Percentiles rank a stretch among this genome's conserved stretches.
phyloP scores from a whole-genome alignment of 192 early-diverging fungal species.

The Coemansia furcata region DNA sequence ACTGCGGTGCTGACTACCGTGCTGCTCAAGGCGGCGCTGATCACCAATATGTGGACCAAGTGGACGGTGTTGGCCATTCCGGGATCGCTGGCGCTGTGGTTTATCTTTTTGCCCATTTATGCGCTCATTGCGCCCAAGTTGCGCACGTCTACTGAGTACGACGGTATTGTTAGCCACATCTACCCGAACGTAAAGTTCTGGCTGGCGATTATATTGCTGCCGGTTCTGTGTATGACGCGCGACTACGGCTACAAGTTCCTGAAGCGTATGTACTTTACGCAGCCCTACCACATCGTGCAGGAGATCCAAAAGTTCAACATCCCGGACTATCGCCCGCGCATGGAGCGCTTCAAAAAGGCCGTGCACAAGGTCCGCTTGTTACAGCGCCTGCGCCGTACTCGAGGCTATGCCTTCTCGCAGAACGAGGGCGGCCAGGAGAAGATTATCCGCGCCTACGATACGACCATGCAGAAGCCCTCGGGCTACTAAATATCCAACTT shows the following conservation, averaged over 20 bases:
- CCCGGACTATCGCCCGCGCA: constrained; percentile 95
- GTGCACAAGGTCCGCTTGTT: constrained; percentile 96
- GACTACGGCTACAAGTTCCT: constrained; percentile 94
- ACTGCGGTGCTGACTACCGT: constrained; percentile 79
- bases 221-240: constrained; percentile 76
- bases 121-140: constrained; percentile 69
- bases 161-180: constrained; percentile 64
- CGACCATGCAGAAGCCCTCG: constrained; percentile 64
- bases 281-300: constrained; percentile 94
- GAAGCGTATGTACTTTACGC: constrained; percentile 76
- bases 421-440: constrained; percentile 92
- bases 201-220: constrained; percentile 83
- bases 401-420: constrained; percentile 98
- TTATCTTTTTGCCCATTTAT: constrained; percentile 83
- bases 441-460: constrained; percentile 76
- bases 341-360: constrained; percentile 98
- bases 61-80: constrained; percentile 90
- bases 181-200: constrained; percentile 79
- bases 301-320: constrained; percentile 99
- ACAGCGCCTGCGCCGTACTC: constrained; percentile 87
- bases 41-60: constrained; percentile 90
- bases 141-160: constrained; percentile 68
- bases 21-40: constrained; percentile 86
- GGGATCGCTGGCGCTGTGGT: constrained; percentile 88
- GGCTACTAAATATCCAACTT: constrained; percentile 39